These are phyloP conservation scores for Aureobasidium vineae DNA, from an alignment of 2,329 filamentous ascomycete species.

Conservation along the genomic window DNA sequence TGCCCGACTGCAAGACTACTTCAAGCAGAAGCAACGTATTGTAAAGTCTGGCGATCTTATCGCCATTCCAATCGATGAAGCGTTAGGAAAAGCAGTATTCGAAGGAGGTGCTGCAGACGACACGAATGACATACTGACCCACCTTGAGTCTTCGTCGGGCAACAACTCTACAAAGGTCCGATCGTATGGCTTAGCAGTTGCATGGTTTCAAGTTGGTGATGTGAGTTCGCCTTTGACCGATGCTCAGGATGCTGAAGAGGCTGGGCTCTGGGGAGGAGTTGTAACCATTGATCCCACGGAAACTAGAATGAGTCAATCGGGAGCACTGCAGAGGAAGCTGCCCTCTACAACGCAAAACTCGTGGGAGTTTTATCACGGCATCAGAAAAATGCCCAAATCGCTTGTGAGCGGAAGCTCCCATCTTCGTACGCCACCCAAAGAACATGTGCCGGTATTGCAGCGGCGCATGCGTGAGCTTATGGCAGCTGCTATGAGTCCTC, in stretches of 20 bases:
- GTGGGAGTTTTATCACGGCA: conserved; percentile 87
- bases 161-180: conserved; percentile 41
- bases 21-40: conserved; percentile 76
- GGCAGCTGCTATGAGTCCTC: conserved; percentile 80
- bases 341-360: conserved; percentile 72
- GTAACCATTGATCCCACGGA: conserved; percentile 81
- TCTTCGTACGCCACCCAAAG: conserved; percentile 38
- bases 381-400: conserved; percentile 59
- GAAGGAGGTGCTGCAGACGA: conserved; percentile 70
- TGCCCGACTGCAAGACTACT: conserved; percentile 81
- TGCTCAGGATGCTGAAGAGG: conserved; percentile 58
- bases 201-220: conserved; percentile 89
- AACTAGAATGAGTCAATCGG: conserved; percentile 88
- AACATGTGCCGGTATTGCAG: conserved; percentile 48
- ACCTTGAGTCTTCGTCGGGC: conserved; percentile 10
- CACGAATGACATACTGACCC: conserved; percentile 48
- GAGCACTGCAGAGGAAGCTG: conserved; percentile 77
- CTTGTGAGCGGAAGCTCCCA: conserved; percentile 58
- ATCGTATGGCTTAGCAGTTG: conserved; percentile 53
- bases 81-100: conserved; percentile 76
- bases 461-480: conserved; percentile 78
- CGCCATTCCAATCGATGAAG: conserved; percentile 83
- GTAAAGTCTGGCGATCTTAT: conserved; percentile 86
- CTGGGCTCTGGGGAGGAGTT: conserved; percentile 78
- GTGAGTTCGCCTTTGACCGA: conserved; percentile 53